Evolutionary conservation across 176 grass and related monocot genomes (phyloP), one percentile per base, ranked within the genome.

Genomic region (Oryza longistaminata): DNA sequence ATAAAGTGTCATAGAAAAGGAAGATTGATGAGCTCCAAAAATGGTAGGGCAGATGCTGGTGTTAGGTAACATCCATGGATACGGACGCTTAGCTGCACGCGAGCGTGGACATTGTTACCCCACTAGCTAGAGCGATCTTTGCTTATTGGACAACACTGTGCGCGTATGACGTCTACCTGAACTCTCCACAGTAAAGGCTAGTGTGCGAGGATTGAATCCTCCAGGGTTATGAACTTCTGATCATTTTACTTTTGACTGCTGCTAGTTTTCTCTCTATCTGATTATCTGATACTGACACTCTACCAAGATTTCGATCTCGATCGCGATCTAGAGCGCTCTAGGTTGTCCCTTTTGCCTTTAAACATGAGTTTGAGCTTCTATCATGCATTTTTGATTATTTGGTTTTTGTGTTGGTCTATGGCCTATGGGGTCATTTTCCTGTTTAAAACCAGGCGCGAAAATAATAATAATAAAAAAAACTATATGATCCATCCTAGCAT

Each of bases 181-280:
- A 79, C 3, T 4, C 15, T 81, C 60, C 60, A 34, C 60, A 34
- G 61, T 2, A 5, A 82, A 31, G 16, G 70, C 48, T 53, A 52
- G 43, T 1, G 27, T 21, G n/a, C n/a, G 35, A 42, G 44, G 43
- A 62, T 34, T 10, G 67, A 70, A 37, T 8, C 34, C 7, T 19
- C 53, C 9, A 69, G 10, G 75, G 11, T 19, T 15, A 21, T n/a
- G 37, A 86, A 80, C 69, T 19, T 10, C 29, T n/a, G 37, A 86
- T 86, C 69, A 66, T 86, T 80, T 80, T 33, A 73, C 66, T 72
- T 86, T 86, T 80, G 84, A 73, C 68, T 6, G 29, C 46, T 39
- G 40, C 9, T 13, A 50, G 52, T 66, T 73, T 25, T 2, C 39
- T 14, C 2, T 22, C 4, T 79, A 65, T 75, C 46, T 81, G 85